phyloP scores from a whole-genome alignment of 208 protist genomes.

The Strigomonas galati region DNA sequence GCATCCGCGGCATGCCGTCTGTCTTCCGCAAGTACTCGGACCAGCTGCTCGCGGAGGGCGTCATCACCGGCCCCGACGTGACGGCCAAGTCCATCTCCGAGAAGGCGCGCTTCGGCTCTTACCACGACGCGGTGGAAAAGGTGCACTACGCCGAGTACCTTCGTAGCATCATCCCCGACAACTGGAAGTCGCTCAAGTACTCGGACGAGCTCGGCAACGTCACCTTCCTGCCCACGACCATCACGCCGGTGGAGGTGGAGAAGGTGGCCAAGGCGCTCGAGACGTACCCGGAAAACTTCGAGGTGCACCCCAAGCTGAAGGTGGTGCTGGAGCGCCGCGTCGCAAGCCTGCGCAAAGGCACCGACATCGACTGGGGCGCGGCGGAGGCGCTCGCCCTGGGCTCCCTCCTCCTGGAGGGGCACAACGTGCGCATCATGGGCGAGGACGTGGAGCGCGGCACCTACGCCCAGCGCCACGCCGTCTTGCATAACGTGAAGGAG shows the following conservation, averaged over 20 bases:
- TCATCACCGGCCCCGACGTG: constrained; percentile 67
- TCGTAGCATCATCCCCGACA: constrained; percentile 50
- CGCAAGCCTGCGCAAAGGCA: constrained; percentile 63
- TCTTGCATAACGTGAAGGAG: constrained; percentile 92
- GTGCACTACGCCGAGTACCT: constrained; percentile 88
- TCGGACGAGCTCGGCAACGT: constrained; percentile 73
- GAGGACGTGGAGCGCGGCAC: constrained; percentile 98
- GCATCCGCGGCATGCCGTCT: constrained; percentile 81
- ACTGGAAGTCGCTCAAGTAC: constrained; percentile 76
- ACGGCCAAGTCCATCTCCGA: constrained; percentile 70
- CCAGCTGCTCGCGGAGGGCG: constrained; percentile 68
- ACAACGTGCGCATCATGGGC: constrained; percentile 92
- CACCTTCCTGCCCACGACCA: constrained; percentile 56
- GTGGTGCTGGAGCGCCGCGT: constrained; percentile 75
- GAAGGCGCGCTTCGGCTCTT: constrained; percentile 79
- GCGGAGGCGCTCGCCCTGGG: constrained; percentile 96
- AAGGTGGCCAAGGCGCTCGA: constrained; percentile 54
- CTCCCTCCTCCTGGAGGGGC: constrained; percentile 92
- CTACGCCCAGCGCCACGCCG: constrained; percentile 96
- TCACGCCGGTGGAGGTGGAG: constrained; percentile 54
- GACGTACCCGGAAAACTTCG: constrained; percentile 77
- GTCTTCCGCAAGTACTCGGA: constrained; percentile 85
- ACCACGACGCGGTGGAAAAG: constrained; percentile 48
- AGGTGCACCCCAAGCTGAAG: constrained; percentile 76
- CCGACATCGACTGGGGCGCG: constrained; percentile 92